Evolutionary conservation across 768 basidiomycete genomes (phyloP).

Genomic region (Boletus pseudo-olivaceus): DNA sequence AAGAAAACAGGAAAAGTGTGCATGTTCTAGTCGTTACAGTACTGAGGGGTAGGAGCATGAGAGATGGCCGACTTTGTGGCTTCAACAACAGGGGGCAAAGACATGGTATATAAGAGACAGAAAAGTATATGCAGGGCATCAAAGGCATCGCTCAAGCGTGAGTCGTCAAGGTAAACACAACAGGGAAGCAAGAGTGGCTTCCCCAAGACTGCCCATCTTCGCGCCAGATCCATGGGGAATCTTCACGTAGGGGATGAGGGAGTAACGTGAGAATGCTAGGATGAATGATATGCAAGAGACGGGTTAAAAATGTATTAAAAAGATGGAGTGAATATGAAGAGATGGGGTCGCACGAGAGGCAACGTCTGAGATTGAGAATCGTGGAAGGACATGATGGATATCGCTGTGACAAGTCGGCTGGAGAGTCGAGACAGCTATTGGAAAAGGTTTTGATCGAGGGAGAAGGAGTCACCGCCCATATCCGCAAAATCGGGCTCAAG

Average conservation of each 20-base stretch:
- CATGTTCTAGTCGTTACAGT: conserved; percentile 75
- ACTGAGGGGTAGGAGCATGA: conserved; percentile 18
- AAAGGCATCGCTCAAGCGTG: conserved; percentile 26
- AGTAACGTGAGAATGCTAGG: conserved; percentile 20
- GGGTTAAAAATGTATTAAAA: conserved; percentile 31
- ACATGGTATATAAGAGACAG: conserved; percentile 4
- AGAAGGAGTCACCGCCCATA: conserved; percentile 35
- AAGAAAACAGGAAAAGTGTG: conserved; percentile 38
- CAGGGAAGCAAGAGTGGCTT: conserved; percentile 10
- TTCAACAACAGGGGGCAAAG: conserved; percentile 14
- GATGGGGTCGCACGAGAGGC: conserved; percentile 28
- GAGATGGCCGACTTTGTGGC: conserved; percentile 18
- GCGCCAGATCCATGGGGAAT: conserved; percentile 16
- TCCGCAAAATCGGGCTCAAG: conserved; percentile 43
- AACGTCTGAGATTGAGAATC: conserved; percentile 26
- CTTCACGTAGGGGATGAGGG: conserved; percentile 21
- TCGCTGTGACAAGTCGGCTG: conserved; percentile 15
- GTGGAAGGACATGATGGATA: conserved; percentile 18
- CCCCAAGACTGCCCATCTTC: conserved; percentile 12
- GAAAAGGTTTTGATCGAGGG: conserved; percentile 45
- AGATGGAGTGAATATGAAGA: conserved; percentile 22
- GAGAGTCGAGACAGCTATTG: conserved; percentile 36
- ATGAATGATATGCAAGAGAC: conserved; percentile 35
- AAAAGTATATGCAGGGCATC: conserved; percentile 21
- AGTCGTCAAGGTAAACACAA: conserved; percentile 21